Percentiles rank a stretch among this genome's conserved stretches.
These are phyloP conservation scores for Bolboschoenus planiculmis DNA, from an alignment of 176 grass and related monocot genomes.

Conservation along the genomic window DNA sequence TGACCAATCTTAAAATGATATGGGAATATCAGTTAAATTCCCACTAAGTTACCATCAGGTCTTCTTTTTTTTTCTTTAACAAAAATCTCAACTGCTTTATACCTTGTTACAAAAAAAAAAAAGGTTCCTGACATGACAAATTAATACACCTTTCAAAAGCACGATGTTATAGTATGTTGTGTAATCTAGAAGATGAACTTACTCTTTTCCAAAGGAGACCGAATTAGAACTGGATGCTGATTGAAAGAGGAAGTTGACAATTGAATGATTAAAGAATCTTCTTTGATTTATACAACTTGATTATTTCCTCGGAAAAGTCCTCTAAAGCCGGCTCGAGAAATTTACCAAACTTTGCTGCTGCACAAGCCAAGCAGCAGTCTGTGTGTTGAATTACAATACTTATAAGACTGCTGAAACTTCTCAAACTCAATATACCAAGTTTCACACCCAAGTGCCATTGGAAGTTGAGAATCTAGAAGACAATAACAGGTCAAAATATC, in stretches of 20 bases:
- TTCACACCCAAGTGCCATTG: not conserved
- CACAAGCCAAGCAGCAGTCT: not conserved
- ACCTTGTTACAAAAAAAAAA: not conserved
- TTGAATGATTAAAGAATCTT: not conserved
- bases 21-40: not conserved
- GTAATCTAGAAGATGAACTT: not conserved
- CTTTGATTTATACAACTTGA: not conserved
- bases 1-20: not conserved
- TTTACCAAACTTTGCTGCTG: not conserved
- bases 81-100: not conserved
- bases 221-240: slow-evolving; percentile 9
- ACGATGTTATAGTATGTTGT: not conserved
- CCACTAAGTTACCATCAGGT: not conserved
- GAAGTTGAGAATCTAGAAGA: not conserved
- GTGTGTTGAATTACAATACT: not conserved
- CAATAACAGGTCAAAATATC: not conserved
- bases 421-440: not conserved
- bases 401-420: not conserved
- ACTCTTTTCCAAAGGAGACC: not conserved
- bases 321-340: too few relatives aligned
- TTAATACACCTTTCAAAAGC: not conserved
- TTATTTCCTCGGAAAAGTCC: not conserved
- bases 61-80: not conserved
- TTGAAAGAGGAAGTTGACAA: slow-evolving; percentile 9
- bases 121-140: too few relatives aligned